Percentiles rank a stretch among this genome's conserved stretches.
These are phyloP conservation scores for Colletotrichum sp. DNA, from an alignment of 2,329 filamentous ascomycete species.

Conservation along the genomic window DNA sequence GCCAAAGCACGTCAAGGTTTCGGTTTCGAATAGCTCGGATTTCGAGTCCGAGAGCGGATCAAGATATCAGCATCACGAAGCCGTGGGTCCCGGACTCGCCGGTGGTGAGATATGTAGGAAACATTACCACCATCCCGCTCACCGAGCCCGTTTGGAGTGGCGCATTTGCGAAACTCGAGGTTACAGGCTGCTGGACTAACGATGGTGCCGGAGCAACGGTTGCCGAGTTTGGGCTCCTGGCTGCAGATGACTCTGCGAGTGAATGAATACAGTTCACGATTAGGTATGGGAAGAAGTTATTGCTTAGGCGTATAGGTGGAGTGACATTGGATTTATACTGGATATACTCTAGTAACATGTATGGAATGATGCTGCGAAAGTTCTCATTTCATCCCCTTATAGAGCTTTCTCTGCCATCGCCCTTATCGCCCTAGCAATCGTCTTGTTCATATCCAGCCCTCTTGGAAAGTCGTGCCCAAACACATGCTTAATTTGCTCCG, in stretches of 20 bases:
- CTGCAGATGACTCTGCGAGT: neutral
- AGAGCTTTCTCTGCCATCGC: neutral
- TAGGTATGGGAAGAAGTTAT: neutral
- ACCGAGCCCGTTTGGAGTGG: neutral
- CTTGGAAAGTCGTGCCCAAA: neutral
- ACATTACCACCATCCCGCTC: neutral
- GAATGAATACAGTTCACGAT: neutral
- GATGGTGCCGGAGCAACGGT: neutral
- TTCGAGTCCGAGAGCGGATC: neutral
- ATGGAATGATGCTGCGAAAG: neutral
- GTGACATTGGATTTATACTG: neutral
- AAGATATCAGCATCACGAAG: neutral
- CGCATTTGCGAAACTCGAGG: neutral
- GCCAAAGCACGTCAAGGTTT: neutral
- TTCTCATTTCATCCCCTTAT: neutral
- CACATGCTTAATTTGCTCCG: neutral
- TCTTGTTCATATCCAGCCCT: neutral
- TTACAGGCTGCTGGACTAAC: neutral
- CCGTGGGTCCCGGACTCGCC: neutral
- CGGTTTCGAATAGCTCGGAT: neutral
- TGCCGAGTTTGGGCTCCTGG: conserved; percentile 1
- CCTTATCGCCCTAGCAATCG: neutral
- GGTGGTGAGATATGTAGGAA: neutral
- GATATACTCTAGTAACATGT: neutral
- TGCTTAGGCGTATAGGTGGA: neutral